Evolutionary conservation across 108 stramenopile genomes (phyloP).

Genomic region (Fragilariopsis cylindrus): DNA sequence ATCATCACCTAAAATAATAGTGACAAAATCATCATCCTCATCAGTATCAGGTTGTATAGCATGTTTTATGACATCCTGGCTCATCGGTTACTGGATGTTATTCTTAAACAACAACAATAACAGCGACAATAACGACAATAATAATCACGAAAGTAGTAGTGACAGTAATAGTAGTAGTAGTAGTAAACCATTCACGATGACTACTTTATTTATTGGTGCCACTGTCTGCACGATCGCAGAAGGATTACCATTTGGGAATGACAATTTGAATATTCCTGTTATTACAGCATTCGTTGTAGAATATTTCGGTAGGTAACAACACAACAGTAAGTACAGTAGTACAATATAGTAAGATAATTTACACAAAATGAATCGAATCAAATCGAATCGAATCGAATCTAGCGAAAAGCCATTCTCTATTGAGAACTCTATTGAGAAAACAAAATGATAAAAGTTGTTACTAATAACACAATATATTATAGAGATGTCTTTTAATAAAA

Average conservation of each 20-base stretch:
- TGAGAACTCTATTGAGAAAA: too few species aligned
- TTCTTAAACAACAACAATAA: neutral
- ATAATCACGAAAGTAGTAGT: neutral
- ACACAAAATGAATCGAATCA: too few species aligned
- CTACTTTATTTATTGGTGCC: constrained; percentile 35
- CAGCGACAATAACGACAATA: neutral
- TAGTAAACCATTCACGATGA: neutral
- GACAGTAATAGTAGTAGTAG: too few species aligned
- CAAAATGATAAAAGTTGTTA: too few species aligned
- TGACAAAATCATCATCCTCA: constrained; percentile 16
- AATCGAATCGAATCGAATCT: too few species aligned
- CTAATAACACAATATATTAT: too few species aligned
- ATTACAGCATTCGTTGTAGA: constrained; percentile 42
- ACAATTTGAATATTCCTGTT: constrained; percentile 61
- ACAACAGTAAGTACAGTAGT: too few species aligned
- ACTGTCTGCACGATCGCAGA: constrained; percentile 54
- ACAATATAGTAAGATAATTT: too few species aligned
- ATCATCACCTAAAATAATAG: constrained; percentile 14
- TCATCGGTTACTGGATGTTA: constrained; percentile 33
- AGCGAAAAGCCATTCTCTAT: too few species aligned
- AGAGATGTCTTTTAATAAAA: too few species aligned
- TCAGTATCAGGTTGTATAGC: constrained; percentile 49
- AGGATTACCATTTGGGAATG: constrained; percentile 48
- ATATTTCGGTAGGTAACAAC: neutral
- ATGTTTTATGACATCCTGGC: constrained; percentile 48